Evolutionary conservation across 2,329 filamentous ascomycete genomes (phyloP).

Genomic region (Fusarium tupiense): DNA sequence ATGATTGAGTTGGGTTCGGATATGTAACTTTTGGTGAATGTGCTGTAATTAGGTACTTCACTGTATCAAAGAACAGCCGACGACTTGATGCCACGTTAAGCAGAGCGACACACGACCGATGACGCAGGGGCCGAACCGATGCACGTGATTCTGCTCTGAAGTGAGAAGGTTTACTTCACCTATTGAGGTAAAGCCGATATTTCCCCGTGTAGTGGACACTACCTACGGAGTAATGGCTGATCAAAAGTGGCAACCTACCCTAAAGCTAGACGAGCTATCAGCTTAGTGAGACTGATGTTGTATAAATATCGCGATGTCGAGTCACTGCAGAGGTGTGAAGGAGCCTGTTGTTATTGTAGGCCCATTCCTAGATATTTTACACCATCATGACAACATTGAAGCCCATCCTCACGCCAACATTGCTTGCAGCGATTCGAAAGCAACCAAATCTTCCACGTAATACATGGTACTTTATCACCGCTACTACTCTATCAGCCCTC

Average conservation of each 20-base stretch:
- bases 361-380: background rate
- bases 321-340: background rate
- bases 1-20: constrained; percentile 30
- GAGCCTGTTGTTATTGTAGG: background rate
- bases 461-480: constrained; percentile 42
- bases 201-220: constrained; percentile 12
- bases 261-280: constrained; percentile 15
- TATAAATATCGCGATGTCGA: background rate
- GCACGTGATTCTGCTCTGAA: constrained; percentile 38
- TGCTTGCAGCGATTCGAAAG: constrained; percentile 34
- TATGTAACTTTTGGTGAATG: constrained; percentile 14
- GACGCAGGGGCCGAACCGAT: constrained; percentile 35
- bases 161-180: background rate
- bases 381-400: constrained; percentile 14
- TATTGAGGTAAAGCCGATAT: constrained; percentile 8
- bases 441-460: constrained; percentile 39
- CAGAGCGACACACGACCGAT: constrained; percentile 39
- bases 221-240: background rate
- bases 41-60: background rate
- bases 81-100: constrained; percentile 46
- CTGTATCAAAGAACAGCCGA: constrained; percentile 18
- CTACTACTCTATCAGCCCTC: constrained; percentile 37
- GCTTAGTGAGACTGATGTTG: constrained; percentile 4
- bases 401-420: constrained; percentile 37
- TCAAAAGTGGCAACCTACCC: constrained; percentile 34